These are phyloP conservation scores for Climacium dendroides DNA, from an alignment of 225 moss, liverwort and hornwort genomes.

Conservation along the genomic window DNA sequence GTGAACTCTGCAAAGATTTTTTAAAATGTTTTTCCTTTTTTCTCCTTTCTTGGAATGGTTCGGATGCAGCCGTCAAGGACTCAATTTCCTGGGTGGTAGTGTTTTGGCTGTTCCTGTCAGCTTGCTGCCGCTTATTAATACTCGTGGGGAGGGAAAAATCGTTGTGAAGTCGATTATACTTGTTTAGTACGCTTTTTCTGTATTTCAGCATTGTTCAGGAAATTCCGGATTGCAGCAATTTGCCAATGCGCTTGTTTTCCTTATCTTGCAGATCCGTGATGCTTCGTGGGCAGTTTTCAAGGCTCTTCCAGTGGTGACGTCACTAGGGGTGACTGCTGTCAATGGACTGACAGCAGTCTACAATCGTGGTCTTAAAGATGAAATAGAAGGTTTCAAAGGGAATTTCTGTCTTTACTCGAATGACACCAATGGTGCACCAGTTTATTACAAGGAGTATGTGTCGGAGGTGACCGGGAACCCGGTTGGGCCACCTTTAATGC, in stretches of 20 bases:
- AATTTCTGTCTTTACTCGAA: slow-evolving; percentile 47
- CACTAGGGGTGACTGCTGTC: slow-evolving; percentile 54
- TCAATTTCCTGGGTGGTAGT: neutral
- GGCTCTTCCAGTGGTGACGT: slow-evolving; percentile 62
- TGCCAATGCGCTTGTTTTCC: neutral
- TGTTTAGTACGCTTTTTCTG: neutral
- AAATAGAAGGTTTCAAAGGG: slow-evolving; percentile 24
- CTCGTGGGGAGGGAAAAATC: neutral
- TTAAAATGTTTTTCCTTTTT: accelerated
- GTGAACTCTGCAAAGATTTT: neutral
- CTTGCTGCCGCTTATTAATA: neutral
- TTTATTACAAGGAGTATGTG: slow-evolving; percentile 56
- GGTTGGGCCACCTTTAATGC: slow-evolving; percentile 23
- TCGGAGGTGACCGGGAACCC: slow-evolving; percentile 46
- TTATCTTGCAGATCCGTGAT: slow-evolving; percentile 42
- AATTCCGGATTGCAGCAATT: neutral
- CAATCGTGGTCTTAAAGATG: slow-evolving; percentile 31
- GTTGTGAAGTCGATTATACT: neutral
- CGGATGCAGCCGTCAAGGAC: neutral
- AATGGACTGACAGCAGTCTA: slow-evolving; percentile 59
- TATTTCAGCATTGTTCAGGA: neutral
- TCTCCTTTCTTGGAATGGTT: neutral
- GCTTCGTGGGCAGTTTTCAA: slow-evolving; percentile 72
- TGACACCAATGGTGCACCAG: slow-evolving; percentile 19
- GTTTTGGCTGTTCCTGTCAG: neutral